A percentile compares a stretch with the other conserved stretches of the same genome.
Conservation (phyloP, 2,329 filamentous ascomycete genomes). For the Ceratocystis variospora region DNA sequence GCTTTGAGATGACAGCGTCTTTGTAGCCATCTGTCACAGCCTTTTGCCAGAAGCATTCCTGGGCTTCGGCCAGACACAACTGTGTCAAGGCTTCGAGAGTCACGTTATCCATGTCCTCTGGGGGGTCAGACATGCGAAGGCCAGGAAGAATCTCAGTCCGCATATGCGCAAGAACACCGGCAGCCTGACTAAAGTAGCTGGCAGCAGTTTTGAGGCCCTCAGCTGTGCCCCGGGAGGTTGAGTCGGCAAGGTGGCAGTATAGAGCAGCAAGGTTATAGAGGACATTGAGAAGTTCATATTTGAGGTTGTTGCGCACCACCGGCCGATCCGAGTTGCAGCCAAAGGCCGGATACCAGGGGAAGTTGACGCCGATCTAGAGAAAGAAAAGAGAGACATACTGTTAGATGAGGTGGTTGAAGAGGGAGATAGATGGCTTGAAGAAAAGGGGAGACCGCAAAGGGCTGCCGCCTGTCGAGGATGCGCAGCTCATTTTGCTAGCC, state of each 20-base stretch:
- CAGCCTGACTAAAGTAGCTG: constrained; percentile 77
- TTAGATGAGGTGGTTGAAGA: background rate
- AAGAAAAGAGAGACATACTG: background rate
- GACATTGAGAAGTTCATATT: constrained; percentile 80
- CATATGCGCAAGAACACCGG: constrained; percentile 70
- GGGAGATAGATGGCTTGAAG: background rate
- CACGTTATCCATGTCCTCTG: constrained; percentile 88
- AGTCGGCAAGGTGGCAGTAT: constrained; percentile 81
- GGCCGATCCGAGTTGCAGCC: constrained; percentile 77
- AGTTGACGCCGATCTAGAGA: constrained; percentile 72
- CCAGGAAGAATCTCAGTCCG: constrained; percentile 67
- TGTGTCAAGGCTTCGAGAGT: constrained; percentile 74
- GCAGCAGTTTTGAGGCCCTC: constrained; percentile 80
- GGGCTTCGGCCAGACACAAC: constrained; percentile 78
- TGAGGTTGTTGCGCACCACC: constrained; percentile 50
- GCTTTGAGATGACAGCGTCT: constrained; percentile 78
- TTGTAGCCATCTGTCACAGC: constrained; percentile 89
- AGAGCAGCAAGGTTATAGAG: constrained; percentile 87
- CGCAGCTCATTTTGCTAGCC: background rate
- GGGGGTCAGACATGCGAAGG: constrained; percentile 63
- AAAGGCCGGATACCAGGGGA: constrained; percentile 87
- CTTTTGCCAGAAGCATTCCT: constrained; percentile 98
- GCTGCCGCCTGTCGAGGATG: background rate
- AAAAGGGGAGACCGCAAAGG: background rate
- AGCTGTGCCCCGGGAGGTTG: constrained; percentile 59